Percentiles rank a stretch among this genome's conserved stretches.
Conservation (phyloP, 2,329 filamentous ascomycete species). For the Paraconiothyrium brasiliense region DNA sequence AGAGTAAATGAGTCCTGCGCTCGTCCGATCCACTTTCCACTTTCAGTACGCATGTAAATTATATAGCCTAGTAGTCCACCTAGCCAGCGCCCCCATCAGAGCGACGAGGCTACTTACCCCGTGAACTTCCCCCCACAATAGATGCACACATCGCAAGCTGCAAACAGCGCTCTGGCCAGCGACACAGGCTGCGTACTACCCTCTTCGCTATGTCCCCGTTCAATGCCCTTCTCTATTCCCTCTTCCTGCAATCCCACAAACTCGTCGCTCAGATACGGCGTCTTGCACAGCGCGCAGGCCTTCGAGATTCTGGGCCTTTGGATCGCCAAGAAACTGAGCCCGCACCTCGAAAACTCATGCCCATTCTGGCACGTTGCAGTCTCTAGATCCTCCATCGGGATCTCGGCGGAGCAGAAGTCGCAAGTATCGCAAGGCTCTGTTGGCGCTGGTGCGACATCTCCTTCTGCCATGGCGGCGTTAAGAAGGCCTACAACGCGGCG, state of each 20-base stretch:
- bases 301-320: conserved; percentile 64
- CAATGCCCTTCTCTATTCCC: neutral
- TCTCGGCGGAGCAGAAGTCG: conserved; percentile 59
- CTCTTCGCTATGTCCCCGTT: conserved; percentile 16
- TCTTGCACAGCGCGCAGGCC: conserved; percentile 62
- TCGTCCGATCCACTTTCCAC: too few species aligned
- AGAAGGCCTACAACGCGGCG: conserved; percentile 32
- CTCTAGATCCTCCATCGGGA: conserved; percentile 58
- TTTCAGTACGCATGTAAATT: too few species aligned
- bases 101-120: conserved; percentile 21
- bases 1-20: too few species aligned
- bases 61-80: too few species aligned
- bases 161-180: conserved; percentile 42
- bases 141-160: conserved; percentile 48
- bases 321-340: conserved; percentile 63
- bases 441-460: neutral
- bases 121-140: conserved; percentile 51
- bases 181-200: conserved; percentile 25
- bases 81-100: too few species aligned
- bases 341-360: conserved; percentile 65
- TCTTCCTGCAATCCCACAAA: conserved; percentile 38
- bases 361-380: conserved; percentile 61
- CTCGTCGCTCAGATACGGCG: conserved; percentile 59
- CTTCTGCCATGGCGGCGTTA: conserved; percentile 23
- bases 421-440: conserved; percentile 56